Evolutionary conservation across 495 filamentous ascomycete species (phyloP).

Genomic region (Amorphotheca resinae): DNA sequence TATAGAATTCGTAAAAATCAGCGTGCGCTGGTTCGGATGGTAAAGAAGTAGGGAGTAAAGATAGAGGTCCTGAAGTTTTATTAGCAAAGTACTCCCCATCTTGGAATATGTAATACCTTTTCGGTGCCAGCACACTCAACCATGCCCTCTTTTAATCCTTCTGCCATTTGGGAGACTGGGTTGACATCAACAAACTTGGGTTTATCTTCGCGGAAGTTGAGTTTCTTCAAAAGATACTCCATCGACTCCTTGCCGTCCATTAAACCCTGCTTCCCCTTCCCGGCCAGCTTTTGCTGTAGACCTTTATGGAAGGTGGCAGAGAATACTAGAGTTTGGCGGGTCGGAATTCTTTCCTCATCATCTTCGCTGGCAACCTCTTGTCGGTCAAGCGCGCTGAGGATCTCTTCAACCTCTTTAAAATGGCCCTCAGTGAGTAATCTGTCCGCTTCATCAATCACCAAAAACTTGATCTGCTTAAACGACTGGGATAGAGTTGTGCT

Average conservation of each 20-base stretch:
- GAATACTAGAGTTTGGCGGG: constrained; percentile 83
- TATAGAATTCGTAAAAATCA: constrained; percentile 94
- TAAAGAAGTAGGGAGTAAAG: constrained; percentile 80
- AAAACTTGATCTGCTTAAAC: constrained; percentile 49
- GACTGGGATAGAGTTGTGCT: constrained; percentile 35
- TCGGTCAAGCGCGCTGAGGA: constrained; percentile 62
- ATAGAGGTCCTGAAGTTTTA: constrained; percentile 58
- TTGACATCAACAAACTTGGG: constrained; percentile 92
- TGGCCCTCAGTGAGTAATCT: constrained; percentile 83
- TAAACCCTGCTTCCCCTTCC: constrained; percentile 49
- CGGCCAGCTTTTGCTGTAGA: constrained; percentile 78
- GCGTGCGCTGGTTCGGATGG: constrained; percentile 61
- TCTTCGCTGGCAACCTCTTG: constrained; percentile 26
- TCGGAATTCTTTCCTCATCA: constrained; percentile 22
- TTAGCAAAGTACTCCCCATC: constrained; percentile 2
- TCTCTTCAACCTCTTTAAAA: constrained; percentile 86
- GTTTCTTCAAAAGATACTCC: constrained; percentile 81
- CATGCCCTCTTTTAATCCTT: constrained; percentile 74
- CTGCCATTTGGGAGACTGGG: constrained; percentile 74
- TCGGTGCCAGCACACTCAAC: constrained; percentile 86
- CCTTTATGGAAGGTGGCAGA: constrained; percentile 90
- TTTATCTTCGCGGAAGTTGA: constrained; percentile 60
- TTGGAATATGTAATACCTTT: constrained; percentile 42
- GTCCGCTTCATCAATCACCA: constrained; percentile 93
- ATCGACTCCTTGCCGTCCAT: constrained; percentile 58